Base-by-base conservation (phyloP, 2,329 filamentous ascomycete genomes). In the Rhynchosporium graminicola region DNA sequence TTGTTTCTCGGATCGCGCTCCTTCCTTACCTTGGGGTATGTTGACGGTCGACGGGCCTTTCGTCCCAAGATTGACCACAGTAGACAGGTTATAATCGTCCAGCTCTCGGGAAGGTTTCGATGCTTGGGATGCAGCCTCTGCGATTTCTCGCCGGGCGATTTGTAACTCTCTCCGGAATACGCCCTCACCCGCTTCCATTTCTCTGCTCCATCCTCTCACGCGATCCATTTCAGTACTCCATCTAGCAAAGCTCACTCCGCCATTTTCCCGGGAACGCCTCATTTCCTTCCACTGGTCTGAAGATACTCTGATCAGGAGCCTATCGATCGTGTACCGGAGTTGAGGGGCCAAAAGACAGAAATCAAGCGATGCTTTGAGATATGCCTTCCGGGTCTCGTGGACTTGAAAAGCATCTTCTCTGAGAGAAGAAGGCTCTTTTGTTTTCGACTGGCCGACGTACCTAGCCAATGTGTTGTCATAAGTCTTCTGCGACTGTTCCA, bases 391-490 rank as follows among this genome's bases (percentile, higher is more conserved):
- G 29, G 91, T 90, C 79, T 98, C 95, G 74, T 97, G 95, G 43
- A 98, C 86, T 74, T 95, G 88, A 72, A 99, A 99, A 0, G 95
- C 95, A 76, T 99, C 95, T 76, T 99, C 95, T 64, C 95, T 85
- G 61, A 99, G 80, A 0, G 92, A 86, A 0, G 92, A 97, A 0
- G 94, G 86, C 76, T 99, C 95, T 77, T 98, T 99, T 5, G 91
- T 88, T 80, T 97, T 98, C 68, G 88, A 90, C 76, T 97, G 92
- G 3, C 84, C 81, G 4, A 92, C 84, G 73, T 96, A 98, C 63
- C 93, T 87, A 28, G 90, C 85, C 62, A 97, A 83, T 3, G 90
- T 86, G 60, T 84, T 83, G 74, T 99, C 95, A 72, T 93, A 97
- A 3, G 85, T 83, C 76, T 92, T 91, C 76, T 99, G 95, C 0